These are phyloP conservation scores for Olyra latifolia DNA, from an alignment of 176 grass and related monocot genomes.

Conservation along the genomic window DNA sequence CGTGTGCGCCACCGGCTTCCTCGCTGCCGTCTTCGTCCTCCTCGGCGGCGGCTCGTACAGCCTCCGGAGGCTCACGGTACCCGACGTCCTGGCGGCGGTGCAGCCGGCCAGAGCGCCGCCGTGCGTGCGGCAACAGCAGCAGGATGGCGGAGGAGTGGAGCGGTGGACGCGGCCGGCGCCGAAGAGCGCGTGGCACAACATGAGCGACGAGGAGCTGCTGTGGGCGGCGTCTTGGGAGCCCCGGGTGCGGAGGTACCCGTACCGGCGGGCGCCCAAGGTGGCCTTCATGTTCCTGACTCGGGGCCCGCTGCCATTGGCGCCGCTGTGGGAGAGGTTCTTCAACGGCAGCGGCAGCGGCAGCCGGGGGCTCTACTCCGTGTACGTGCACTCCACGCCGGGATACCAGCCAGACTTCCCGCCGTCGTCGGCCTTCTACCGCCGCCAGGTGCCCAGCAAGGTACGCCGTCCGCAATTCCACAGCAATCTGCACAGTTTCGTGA, in stretches of 20 bases:
- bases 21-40: slow-evolving; percentile 26
- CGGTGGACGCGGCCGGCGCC: slow-evolving; percentile 35
- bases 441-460: slow-evolving; percentile 88
- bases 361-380: slow-evolving; percentile 47
- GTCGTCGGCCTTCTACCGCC: slow-evolving; percentile 64
- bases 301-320: slow-evolving; percentile 67
- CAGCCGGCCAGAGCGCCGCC: neutral
- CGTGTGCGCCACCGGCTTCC: slow-evolving; percentile 35
- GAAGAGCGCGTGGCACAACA: slow-evolving; percentile 56
- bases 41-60: neutral
- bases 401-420: slow-evolving; percentile 53
- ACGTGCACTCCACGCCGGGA: slow-evolving; percentile 68
- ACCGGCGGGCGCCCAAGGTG: slow-evolving; percentile 60
- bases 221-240: slow-evolving; percentile 79
- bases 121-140: neutral
- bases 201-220: slow-evolving; percentile 84
- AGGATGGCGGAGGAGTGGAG: neutral
- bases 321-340: slow-evolving; percentile 89
- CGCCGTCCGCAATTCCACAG: too few relatives aligned
- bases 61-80: slow-evolving; percentile 27
- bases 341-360: slow-evolving; percentile 28
- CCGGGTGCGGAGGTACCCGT: slow-evolving; percentile 34
- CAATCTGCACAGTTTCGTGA: neutral
- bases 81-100: neutral
- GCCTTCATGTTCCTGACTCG: slow-evolving; percentile 95